Conservation (phyloP, 2,329 filamentous ascomycete genomes). For the Paecilomyces formosus region DNA sequence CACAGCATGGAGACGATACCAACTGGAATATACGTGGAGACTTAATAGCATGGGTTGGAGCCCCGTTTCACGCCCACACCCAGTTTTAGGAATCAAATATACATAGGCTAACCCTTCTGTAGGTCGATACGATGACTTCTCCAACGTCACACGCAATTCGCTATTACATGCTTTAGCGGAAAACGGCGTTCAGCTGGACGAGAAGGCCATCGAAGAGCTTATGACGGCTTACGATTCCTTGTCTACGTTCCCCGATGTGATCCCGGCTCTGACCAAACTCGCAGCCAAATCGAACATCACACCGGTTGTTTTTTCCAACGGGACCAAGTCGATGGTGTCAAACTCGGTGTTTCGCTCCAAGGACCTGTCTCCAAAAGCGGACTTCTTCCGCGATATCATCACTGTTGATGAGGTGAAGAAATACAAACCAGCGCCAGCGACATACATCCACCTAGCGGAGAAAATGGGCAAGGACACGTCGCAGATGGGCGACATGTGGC, state of each 20-base stretch:
- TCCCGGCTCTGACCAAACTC: constrained; percentile 45
- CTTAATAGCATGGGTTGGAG: constrained; percentile 63
- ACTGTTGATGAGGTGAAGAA: constrained; percentile 53
- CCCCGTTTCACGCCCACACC: constrained; percentile 1
- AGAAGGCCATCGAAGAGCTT: constrained; percentile 41
- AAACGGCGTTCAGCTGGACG: constrained; percentile 38
- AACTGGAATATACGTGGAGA: constrained; percentile 72
- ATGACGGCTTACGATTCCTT: constrained; percentile 61
- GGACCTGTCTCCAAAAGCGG: constrained; percentile 43
- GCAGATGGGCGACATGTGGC: constrained; percentile 50
- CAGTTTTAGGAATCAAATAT: background rate
- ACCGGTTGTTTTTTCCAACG: constrained; percentile 64
- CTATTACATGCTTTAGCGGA: constrained; percentile 60
- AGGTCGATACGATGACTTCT: constrained; percentile 59
- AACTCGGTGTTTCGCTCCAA: constrained; percentile 53
- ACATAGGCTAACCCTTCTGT: constrained; percentile 1
- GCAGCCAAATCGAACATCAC: constrained; percentile 35
- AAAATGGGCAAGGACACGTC: constrained; percentile 40
- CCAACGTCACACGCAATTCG: constrained; percentile 54
- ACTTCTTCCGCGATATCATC: constrained; percentile 49
- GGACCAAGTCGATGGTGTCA: constrained; percentile 55
- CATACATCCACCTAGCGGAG: constrained; percentile 54
- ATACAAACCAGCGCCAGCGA: constrained; percentile 59
- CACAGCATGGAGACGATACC: constrained; percentile 58
- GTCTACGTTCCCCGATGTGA: constrained; percentile 57